Evolutionary conservation across 371 early-diverging fungal genomes (phyloP).

Genomic region (Rhizopus delemar): DNA sequence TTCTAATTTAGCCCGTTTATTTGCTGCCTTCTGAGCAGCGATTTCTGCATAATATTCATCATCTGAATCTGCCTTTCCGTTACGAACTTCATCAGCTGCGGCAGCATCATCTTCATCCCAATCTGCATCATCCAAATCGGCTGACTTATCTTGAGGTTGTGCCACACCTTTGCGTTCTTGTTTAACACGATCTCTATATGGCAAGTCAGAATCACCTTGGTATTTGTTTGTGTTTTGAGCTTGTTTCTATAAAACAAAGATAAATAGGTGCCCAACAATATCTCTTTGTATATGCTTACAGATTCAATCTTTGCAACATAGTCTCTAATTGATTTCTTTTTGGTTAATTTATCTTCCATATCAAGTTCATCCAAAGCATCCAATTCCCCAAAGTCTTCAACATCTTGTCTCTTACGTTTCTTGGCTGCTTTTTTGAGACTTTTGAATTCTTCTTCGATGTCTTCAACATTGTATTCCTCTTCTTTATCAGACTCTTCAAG

Average conservation of each 20-base stretch:
- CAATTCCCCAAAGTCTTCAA: constrained; percentile 79
- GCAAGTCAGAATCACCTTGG: constrained; percentile 76
- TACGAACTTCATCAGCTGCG: constrained; percentile 41
- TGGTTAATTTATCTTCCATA: constrained; percentile 75
- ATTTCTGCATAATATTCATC: constrained; percentile 65
- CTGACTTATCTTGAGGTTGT: constrained; percentile 57
- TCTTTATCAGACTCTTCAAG: constrained; percentile 30
- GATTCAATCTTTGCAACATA: constrained; percentile 74
- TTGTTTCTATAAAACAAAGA: constrained; percentile 31
- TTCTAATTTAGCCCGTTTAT: constrained; percentile 52
- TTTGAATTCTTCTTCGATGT: constrained; percentile 56
- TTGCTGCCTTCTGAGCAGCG: constrained; percentile 43
- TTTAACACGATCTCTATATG: constrained; percentile 65
- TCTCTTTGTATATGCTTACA: constrained; percentile 31
- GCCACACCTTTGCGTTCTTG: constrained; percentile 60
- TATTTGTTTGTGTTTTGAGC: constrained; percentile 49
- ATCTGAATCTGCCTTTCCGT: constrained; percentile 36
- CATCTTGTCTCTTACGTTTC: constrained; percentile 48
- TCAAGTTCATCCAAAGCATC: constrained; percentile 75
- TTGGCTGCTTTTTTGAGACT: constrained; percentile 43
- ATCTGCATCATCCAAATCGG: constrained; percentile 66
- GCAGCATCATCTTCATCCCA: constrained; percentile 59
- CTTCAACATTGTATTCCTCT: constrained; percentile 38
- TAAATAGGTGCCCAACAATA: too few relatives aligned
- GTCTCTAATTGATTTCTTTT: constrained; percentile 70